phyloP scores from a whole-genome alignment of 495 filamentous ascomycete species.

The Aspergillus sclerotioniger region DNA sequence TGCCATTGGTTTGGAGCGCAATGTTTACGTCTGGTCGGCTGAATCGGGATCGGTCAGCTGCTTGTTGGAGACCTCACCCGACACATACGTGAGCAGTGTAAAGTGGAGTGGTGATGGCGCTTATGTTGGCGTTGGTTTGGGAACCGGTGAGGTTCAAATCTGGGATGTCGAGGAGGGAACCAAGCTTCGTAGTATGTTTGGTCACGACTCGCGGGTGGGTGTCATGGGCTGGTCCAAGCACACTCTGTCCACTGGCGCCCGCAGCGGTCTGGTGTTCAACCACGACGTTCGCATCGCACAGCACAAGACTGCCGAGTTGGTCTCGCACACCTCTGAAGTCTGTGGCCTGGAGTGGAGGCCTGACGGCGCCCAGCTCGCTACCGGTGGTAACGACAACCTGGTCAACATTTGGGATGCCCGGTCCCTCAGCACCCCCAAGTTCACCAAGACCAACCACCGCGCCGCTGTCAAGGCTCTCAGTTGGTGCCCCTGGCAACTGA shows the following conservation, averaged over 20 bases:
- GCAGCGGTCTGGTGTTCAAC: constrained; percentile 96
- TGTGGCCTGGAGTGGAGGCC: constrained; percentile 97
- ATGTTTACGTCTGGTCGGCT: constrained; percentile 98
- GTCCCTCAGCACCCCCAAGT: constrained; percentile 87
- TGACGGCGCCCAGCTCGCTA: constrained; percentile 93
- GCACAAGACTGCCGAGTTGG: constrained; percentile 96
- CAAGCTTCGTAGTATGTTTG: constrained; percentile 97
- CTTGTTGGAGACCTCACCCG: constrained; percentile 78
- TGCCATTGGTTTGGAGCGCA: constrained; percentile 94
- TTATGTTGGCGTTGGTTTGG: constrained; percentile 92
- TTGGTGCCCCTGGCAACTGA: constrained; percentile 99
- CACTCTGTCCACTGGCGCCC: constrained; percentile 88
- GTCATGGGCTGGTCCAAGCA: constrained; percentile 99
- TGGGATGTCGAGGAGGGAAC: constrained; percentile 96
- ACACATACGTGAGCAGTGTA: constrained; percentile 96
- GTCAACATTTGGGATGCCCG: constrained; percentile 99
- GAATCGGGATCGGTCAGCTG: constrained; percentile 84
- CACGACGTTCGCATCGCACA: constrained; percentile 97
- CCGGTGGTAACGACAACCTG: constrained; percentile 96
- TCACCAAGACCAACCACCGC: constrained; percentile 98
- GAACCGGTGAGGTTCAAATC: constrained; percentile 95
- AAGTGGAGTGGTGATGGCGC: constrained; percentile 98
- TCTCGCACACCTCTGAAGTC: constrained; percentile 94
- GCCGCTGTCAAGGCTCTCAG: constrained; percentile 96
- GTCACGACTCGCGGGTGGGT: constrained; percentile 92